Base-by-base conservation (phyloP, 2,329 filamentous ascomycete genomes). In the Alternaria ventricosa region DNA sequence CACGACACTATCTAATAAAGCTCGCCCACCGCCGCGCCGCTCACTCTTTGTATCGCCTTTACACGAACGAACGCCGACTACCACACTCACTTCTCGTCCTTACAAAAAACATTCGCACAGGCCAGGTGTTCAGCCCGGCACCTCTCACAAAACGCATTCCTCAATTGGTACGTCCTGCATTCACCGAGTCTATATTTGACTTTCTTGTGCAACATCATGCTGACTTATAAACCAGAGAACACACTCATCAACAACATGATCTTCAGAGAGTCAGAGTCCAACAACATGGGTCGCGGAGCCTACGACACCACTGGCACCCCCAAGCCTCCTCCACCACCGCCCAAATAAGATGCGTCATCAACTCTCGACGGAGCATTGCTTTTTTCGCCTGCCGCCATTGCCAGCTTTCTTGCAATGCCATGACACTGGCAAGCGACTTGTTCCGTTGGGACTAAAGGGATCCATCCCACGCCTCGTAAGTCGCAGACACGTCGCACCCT, bases 281-380 rank as follows among this genome's bases (percentile, higher is more conserved):
- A 72, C 73, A 83, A 83, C 78, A 84, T 84, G 82, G 82, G 82
- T 61, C 82, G 82, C 68, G 82, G 82, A 64, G 82, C 82, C 64
- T 84, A 84, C 75, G 82, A 84, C 71, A 84, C 82, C 27, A 84
- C 82, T n/a, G 82, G 82, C 65, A 81, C 82, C n/a, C 79, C 81
- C 55, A 83, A 83, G 75, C 82, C 82, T 3, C 78, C 79, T 59
- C 80, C 80, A 41, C 78, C 78, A 45, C 80, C 78, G 55, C 78
- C 81, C 47, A 80, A 82, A 78, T 80, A 79, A 74, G 27, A 46
- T 54, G 25, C 46, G 9, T 44, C 36, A 44, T 49, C 11, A 49
- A 33, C 53, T 57, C 55, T 55, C 68, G 22, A 63, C 64, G 64
- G 60, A 65, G 25, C 57, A 20, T 43, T 53, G 10, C 46, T 28